Evolutionary conservation across 2,329 filamentous ascomycete species (phyloP).

Genomic region (Trichoderma asperellum): DNA sequence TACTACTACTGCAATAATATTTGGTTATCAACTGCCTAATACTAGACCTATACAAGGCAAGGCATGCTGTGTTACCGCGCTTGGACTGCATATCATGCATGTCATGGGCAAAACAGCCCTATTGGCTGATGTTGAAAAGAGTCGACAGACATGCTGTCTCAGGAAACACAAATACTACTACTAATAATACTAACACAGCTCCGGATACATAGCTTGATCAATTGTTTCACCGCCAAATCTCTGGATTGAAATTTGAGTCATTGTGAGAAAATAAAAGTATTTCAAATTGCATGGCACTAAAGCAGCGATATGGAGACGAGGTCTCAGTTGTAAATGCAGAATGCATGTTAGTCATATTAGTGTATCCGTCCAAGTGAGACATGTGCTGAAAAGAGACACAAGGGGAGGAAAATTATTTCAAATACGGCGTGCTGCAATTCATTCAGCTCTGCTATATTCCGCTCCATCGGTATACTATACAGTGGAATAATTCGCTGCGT

Average conservation of each 20-base stretch:
- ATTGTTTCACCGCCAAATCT: background rate
- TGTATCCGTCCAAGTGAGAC: background rate
- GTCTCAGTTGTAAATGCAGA: slow-evolving; percentile 6
- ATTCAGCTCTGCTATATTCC: background rate
- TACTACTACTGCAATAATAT: too few relatives aligned
- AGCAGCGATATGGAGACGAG: background rate
- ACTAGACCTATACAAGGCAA: background rate
- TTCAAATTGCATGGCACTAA: slow-evolving; percentile 2
- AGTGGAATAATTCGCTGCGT: background rate
- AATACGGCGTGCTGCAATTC: background rate
- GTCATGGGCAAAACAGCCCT: too few relatives aligned
- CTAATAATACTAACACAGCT: background rate
- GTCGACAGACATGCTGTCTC: background rate
- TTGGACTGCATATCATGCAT: background rate
- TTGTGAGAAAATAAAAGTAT: background rate
- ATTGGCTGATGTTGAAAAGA: background rate
- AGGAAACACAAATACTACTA: background rate
- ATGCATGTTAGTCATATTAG: background rate
- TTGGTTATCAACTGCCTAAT: too few relatives aligned
- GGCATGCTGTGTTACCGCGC: background rate
- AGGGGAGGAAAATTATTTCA: slow-evolving; percentile 8
- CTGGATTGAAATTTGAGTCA: background rate
- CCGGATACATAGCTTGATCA: background rate
- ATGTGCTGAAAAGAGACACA: slow-evolving; percentile 1
- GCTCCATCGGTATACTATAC: background rate